These are phyloP conservation scores for Allodekkera sacchari DNA, from an alignment of 805 yeast genomes.

Conservation along the genomic window DNA sequence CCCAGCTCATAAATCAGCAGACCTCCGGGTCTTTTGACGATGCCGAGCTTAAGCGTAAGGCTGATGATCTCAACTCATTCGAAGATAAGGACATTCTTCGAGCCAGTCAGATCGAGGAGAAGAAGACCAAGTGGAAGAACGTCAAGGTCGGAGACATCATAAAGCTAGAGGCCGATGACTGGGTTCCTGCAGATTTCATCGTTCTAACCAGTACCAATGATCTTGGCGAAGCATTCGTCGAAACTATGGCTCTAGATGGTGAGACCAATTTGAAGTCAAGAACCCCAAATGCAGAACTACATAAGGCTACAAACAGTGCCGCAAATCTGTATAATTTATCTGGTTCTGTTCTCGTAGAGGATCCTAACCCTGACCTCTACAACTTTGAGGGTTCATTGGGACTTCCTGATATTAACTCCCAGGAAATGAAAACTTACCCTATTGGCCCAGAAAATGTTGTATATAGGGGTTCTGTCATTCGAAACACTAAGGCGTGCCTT, in stretches of 20 bases:
- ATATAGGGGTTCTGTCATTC: slow-evolving; percentile 81
- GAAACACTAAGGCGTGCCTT: slow-evolving; percentile 68
- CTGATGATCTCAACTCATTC: slow-evolving; percentile 18
- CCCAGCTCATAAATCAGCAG: no score
- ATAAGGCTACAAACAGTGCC: slow-evolving; percentile 41
- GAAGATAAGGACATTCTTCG: slow-evolving; percentile 10
- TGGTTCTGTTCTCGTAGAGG: slow-evolving; percentile 64
- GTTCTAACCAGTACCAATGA: slow-evolving; percentile 63
- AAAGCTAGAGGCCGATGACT: slow-evolving; percentile 66
- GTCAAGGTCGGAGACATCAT: slow-evolving; percentile 84
- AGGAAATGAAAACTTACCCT: slow-evolving; percentile 38
- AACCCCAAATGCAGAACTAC: slow-evolving; percentile 56
- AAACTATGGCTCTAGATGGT: slow-evolving; percentile 97
- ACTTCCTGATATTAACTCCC: slow-evolving; percentile 18
- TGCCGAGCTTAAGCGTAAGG: slow-evolving; percentile 7
- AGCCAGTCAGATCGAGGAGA: slow-evolving; percentile 10
- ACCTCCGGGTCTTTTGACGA: no score
- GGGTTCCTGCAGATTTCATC: slow-evolving; percentile 90
- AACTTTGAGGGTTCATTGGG: slow-evolving; percentile 77
- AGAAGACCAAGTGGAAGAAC: slow-evolving; percentile 55
- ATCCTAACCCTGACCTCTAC: slow-evolving; percentile 86
- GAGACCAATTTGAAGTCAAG: slow-evolving; percentile 85
- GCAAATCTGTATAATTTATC: slow-evolving; percentile 40
- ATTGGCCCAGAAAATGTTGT: slow-evolving; percentile 75
- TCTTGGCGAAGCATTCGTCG: slow-evolving; percentile 62